Evolutionary conservation across 2,329 filamentous ascomycete species (phyloP).

Genomic region (Alternaria metachromatica): DNA sequence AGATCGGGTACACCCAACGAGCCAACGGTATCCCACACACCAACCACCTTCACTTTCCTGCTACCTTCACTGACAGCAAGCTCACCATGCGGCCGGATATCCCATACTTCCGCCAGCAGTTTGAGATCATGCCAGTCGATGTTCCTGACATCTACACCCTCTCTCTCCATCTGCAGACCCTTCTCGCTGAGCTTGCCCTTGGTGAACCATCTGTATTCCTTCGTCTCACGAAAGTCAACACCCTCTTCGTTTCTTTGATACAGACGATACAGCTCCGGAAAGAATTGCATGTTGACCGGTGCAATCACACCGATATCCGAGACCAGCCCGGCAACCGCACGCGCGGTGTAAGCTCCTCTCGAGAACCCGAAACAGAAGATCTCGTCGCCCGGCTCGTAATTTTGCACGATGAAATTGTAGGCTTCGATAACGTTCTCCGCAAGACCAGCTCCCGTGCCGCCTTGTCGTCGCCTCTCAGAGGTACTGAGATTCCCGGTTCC

Average conservation of each 20-base stretch:
- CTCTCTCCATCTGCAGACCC: slow-evolving; percentile 22
- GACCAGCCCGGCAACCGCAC: slow-evolving; percentile 52
- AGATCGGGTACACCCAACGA: slow-evolving; percentile 55
- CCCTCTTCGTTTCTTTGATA: slow-evolving; percentile 41
- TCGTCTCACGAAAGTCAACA: slow-evolving; percentile 31
- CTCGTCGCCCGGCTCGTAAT: slow-evolving; percentile 57
- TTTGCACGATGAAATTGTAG: slow-evolving; percentile 59
- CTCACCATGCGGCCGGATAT: slow-evolving; percentile 43
- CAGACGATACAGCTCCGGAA: slow-evolving; percentile 53
- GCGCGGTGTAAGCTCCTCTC: slow-evolving; percentile 55
- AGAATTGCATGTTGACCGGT: slow-evolving; percentile 52
- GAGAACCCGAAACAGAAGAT: slow-evolving; percentile 58
- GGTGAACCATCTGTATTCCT: slow-evolving; percentile 39
- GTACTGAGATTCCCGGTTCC: slow-evolving; percentile 41
- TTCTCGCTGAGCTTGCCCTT: slow-evolving; percentile 45
- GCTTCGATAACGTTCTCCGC: slow-evolving; percentile 57
- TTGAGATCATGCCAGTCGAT: slow-evolving; percentile 27
- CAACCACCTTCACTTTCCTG: slow-evolving; percentile 51
- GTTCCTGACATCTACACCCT: slow-evolving; percentile 14
- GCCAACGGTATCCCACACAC: slow-evolving; percentile 59
- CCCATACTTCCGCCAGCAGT: slow-evolving; percentile 36
- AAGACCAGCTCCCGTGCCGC: slow-evolving; percentile 54
- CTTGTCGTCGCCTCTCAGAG: slow-evolving; percentile 40
- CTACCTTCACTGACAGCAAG: slow-evolving; percentile 28
- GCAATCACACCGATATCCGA: slow-evolving; percentile 56